Percentiles rank a stretch among this genome's conserved stretches.
Conservation (phyloP, 1,284 basidiomycete genomes). For the Irpex sp. region DNA sequence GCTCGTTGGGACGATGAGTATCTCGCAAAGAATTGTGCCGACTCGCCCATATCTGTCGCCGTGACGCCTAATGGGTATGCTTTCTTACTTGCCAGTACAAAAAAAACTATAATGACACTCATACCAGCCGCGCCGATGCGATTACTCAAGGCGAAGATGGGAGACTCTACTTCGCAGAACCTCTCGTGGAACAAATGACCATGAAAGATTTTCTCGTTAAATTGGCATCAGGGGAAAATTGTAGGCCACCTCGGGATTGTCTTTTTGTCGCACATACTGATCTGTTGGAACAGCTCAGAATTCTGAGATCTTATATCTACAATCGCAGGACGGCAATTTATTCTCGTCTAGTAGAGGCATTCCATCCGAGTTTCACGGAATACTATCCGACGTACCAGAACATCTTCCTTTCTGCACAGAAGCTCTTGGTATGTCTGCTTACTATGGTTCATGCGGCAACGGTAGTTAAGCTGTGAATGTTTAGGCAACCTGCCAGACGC, state of each 20-base stretch:
- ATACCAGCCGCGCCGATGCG: constrained; percentile 72
- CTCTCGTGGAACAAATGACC: constrained; percentile 63
- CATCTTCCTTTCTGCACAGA: constrained; percentile 74
- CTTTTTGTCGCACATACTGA: constrained; percentile 14
- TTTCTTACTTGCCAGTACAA: too few relatives aligned
- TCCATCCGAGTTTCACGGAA: constrained; percentile 56
- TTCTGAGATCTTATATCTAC: constrained; percentile 68
- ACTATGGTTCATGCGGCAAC: neutral
- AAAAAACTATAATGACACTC: neutral
- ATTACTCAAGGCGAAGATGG: constrained; percentile 56
- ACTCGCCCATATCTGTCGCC: constrained; percentile 64
- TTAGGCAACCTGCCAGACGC: constrained; percentile 74
- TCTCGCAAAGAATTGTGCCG: constrained; percentile 51
- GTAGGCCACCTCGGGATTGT: neutral
- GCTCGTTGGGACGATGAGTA: constrained; percentile 64
- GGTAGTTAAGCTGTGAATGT: neutral
- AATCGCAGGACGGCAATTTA: constrained; percentile 90
- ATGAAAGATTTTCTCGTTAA: constrained; percentile 54
- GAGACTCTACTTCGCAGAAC: constrained; percentile 75
- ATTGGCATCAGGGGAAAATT: constrained; percentile 31
- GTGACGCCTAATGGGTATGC: constrained; percentile 81
- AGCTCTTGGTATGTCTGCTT: constrained; percentile 57
- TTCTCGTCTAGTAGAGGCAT: constrained; percentile 43
- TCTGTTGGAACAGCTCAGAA: neutral
- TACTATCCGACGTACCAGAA: constrained; percentile 61